Evolutionary conservation across 106 monocot genomes (phyloP), one percentile per base, ranked within the genome.

Genomic region (Acanthochlamys bracteata): DNA sequence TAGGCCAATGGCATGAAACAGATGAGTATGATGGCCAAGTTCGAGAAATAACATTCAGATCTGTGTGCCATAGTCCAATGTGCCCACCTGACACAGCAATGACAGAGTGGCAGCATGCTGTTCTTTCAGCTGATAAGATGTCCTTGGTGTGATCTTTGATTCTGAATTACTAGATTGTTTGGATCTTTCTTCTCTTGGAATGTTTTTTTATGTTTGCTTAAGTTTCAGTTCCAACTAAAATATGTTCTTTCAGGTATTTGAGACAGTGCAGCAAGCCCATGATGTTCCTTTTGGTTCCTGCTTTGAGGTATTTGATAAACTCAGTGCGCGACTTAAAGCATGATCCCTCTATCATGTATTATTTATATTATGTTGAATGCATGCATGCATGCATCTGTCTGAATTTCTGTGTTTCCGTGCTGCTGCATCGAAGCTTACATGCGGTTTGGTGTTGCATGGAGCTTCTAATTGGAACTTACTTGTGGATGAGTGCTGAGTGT

Each of bases 201-300:
- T 15, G 16, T 69, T 17, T 11, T 21, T 0, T 22, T 57, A 13
- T 41, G 23, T 9, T 8, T 65, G 33, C 46, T 16, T 45, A 8
- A 54, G 53, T 63, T 42, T 42, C 49, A 6, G 14, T 8, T 17
- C 6, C 7, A 60, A 25, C 26, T 53, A 17, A 19, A 62, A 71
- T 24, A 16, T 72, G 17, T n/a, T 20, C 8, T 72, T 84, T 57
- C 59, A 95, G 95, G 66, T 90, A 3, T 90, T 95, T 76, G 95
- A 95, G 64, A 95, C 95, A 17, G 95, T 85, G 46, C 95, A 95
- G 51, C 87, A 95, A 68, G 95, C 71, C 49, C 95, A 95, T 74
- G 95, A 95, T 78, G 84, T 95, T 73, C 95, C 95, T 41, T 95
- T 95, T 73, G 95, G 95, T 10, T 90, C 95, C n/a, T 87, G 40